These are phyloP conservation scores for Medicago lupulina DNA, from an alignment of 306 rosid genomes.

Conservation along the genomic window DNA sequence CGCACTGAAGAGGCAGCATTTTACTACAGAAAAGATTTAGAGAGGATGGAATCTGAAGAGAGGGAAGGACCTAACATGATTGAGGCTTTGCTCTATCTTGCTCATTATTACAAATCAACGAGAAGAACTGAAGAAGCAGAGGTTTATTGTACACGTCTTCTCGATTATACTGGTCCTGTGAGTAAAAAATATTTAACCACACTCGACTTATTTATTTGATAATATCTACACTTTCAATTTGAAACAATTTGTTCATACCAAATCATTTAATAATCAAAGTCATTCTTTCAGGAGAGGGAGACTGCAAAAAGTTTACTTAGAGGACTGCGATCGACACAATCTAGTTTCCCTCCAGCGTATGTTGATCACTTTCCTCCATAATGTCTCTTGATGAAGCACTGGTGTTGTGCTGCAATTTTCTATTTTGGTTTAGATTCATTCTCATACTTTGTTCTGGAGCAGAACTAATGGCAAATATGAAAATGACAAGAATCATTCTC, in stretches of 20 bases:
- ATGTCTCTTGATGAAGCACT: slow-evolving; percentile 22
- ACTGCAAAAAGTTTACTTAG: slow-evolving; percentile 86
- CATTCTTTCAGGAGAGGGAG: slow-evolving; percentile 82
- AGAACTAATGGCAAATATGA: slow-evolving; percentile 1
- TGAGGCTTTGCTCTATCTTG: slow-evolving; percentile 86
- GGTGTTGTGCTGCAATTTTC: slow-evolving; percentile 14
- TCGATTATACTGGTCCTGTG: slow-evolving; percentile 94
- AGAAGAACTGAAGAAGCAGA: slow-evolving; percentile 87
- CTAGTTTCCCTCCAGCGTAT: slow-evolving; percentile 72
- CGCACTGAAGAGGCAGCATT: slow-evolving; percentile 84
- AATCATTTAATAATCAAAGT: slow-evolving; percentile 15
- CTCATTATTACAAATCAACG: slow-evolving; percentile 59
- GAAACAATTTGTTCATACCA: not conserved
- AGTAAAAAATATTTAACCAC: slow-evolving; percentile 43
- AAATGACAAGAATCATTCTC: not conserved
- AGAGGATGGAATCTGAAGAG: slow-evolving; percentile 95
- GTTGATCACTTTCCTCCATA: slow-evolving; percentile 82
- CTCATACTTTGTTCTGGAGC: not conserved
- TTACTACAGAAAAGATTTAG: slow-evolving; percentile 91
- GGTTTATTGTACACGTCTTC: slow-evolving; percentile 92
- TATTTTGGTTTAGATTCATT: slow-evolving; percentile 9
- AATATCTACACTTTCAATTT: slow-evolving; percentile 16
- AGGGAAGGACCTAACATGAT: slow-evolving; percentile 98
- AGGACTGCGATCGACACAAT: slow-evolving; percentile 79
- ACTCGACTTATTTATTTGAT: slow-evolving; percentile 11